Percentiles rank a stretch among this genome's conserved stretches.
Conservation (phyloP, 2,329 filamentous ascomycete genomes). For the Geosmithia morbida region DNA sequence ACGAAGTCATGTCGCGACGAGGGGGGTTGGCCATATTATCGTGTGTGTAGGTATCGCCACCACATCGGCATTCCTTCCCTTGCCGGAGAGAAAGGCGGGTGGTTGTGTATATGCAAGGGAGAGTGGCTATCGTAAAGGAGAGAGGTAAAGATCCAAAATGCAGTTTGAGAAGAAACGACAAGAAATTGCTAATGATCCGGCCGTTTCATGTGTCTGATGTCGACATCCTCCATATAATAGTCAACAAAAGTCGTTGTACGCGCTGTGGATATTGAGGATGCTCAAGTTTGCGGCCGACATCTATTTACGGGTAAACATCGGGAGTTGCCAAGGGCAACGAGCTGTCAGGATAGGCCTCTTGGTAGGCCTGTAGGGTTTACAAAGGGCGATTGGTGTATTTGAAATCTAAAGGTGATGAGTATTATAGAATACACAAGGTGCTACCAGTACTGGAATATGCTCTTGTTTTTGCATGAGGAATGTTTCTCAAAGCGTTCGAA, state of each 20-base stretch:
- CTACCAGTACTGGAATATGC: too few relatives aligned
- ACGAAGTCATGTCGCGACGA: constrained; percentile 22
- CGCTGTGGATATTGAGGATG: background rate
- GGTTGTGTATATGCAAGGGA: background rate
- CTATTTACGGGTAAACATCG: constrained; percentile 11
- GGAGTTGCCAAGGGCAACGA: constrained; percentile 21
- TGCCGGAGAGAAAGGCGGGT: background rate
- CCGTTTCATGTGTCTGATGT: background rate
- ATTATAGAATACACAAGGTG: too few relatives aligned
- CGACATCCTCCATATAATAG: background rate
- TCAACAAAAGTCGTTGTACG: background rate
- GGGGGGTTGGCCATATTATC: constrained; percentile 4
- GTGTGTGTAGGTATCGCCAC: constrained; percentile 4
- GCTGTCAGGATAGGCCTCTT: constrained; percentile 3
- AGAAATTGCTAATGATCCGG: background rate
- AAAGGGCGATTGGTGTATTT: too few relatives aligned
- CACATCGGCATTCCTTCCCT: background rate
- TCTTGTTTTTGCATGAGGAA: too few relatives aligned
- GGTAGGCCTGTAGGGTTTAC: too few relatives aligned
- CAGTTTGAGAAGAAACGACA: background rate
- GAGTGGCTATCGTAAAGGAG: background rate
- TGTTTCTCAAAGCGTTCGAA: too few relatives aligned
- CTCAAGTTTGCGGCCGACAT: background rate
- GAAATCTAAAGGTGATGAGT: too few relatives aligned
- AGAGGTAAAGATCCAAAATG: background rate